phyloP scores from a whole-genome alignment of 768 basidiomycete species.

The Lactarius vividus region DNA sequence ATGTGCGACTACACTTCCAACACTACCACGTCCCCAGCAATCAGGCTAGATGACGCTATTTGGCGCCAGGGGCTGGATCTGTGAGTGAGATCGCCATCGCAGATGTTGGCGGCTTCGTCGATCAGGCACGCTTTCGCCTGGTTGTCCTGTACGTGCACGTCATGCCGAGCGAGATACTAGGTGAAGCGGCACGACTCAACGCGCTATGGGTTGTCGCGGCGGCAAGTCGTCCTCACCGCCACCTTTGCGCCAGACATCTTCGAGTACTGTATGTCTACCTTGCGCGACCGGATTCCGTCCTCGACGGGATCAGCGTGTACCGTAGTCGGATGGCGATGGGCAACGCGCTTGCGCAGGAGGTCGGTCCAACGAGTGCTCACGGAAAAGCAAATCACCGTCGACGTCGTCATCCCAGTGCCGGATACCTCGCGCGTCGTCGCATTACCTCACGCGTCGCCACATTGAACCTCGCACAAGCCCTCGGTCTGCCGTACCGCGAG shows the following conservation, averaged over 20 bases:
- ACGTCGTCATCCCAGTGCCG: constrained; percentile 98
- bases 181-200: constrained; percentile 80
- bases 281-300: constrained; percentile 93
- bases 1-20: too few species aligned
- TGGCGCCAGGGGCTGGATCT: constrained; percentile 78
- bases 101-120: constrained; percentile 85
- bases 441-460: constrained; percentile 97
- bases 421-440: constrained; percentile 95
- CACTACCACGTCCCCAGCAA: too few species aligned
- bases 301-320: constrained; percentile 97
- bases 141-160: neutral
- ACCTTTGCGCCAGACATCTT: constrained; percentile 97
- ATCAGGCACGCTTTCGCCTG: constrained; percentile 62
- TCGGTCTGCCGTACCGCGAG: constrained; percentile 65
- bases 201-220: constrained; percentile 66
- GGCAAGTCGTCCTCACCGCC: constrained; percentile 65
- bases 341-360: constrained; percentile 89
- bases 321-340: constrained; percentile 99
- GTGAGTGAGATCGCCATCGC: constrained; percentile 96
- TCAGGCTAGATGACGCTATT: constrained; percentile 27
- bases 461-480: constrained; percentile 87
- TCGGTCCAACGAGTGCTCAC: constrained; percentile 67
- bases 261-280: constrained; percentile 97
- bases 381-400: constrained; percentile 66
- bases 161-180: constrained; percentile 38